Evolutionary conservation across 768 basidiomycete genomes (phyloP).

Genomic region (Coprinellus micaceus): DNA sequence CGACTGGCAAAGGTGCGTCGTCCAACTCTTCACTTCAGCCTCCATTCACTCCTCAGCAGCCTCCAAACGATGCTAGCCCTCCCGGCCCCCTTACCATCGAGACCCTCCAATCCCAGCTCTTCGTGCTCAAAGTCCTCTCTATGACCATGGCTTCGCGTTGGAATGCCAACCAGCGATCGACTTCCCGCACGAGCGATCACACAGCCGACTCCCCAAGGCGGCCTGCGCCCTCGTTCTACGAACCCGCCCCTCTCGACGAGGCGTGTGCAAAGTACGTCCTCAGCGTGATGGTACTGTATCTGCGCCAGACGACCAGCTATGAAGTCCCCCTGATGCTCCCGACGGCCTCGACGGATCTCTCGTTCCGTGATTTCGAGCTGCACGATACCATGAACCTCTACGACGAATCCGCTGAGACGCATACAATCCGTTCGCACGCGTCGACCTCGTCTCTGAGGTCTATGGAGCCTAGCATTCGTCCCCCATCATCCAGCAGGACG

Average conservation of each 20-base stretch:
- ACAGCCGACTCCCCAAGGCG: slow-evolving; percentile 24
- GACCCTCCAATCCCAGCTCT: slow-evolving; percentile 82
- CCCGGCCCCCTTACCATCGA: slow-evolving; percentile 58
- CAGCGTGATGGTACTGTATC: slow-evolving; percentile 78
- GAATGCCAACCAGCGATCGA: slow-evolving; percentile 44
- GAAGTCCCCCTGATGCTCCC: slow-evolving; percentile 55
- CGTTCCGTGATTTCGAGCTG: slow-evolving; percentile 71
- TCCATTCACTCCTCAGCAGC: slow-evolving; percentile 12
- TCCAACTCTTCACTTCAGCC: slow-evolving; percentile 5
- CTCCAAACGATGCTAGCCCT: slow-evolving; percentile 34
- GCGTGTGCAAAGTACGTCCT: slow-evolving; percentile 76
- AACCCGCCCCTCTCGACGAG: slow-evolving; percentile 76
- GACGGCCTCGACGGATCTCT: slow-evolving; percentile 55
- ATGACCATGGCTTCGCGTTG: slow-evolving; percentile 77
- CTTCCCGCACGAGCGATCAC: slow-evolving; percentile 40
- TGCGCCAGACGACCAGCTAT: slow-evolving; percentile 62
- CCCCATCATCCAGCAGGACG: slow-evolving; percentile 33
- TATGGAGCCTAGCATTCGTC: slow-evolving; percentile 34
- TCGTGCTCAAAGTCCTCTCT: slow-evolving; percentile 77
- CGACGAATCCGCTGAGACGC: slow-evolving; percentile 3
- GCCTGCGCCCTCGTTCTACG: slow-evolving; percentile 32
- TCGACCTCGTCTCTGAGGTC: slow-evolving; percentile 40
- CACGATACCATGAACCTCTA: slow-evolving; percentile 34
- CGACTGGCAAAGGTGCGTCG: slow-evolving; percentile 64
- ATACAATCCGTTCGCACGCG: slow-evolving; percentile 35